Conservation (phyloP, 2,329 filamentous ascomycete species). For the Penicillium olsonii region DNA sequence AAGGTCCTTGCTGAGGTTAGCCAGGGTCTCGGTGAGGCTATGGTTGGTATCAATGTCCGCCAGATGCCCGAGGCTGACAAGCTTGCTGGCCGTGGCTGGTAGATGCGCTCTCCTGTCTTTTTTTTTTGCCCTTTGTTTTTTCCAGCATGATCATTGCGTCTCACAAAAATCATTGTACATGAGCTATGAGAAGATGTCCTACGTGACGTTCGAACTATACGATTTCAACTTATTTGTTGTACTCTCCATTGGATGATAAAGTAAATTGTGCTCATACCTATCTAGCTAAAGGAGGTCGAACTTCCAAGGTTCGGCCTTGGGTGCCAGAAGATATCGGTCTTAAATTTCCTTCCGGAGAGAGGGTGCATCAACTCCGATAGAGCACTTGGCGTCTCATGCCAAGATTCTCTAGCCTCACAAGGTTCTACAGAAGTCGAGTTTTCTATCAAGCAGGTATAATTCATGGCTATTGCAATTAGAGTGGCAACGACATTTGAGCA, state of each 20-base stretch:
- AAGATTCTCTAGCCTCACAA: too few relatives aligned
- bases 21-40: conserved; percentile 90
- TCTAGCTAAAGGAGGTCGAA: too few relatives aligned
- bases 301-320: too few relatives aligned
- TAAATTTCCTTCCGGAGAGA: too few relatives aligned
- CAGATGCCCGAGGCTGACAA: conserved; percentile 77
- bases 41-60: conserved; percentile 91
- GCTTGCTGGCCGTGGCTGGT: conserved; percentile 85
- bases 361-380: too few relatives aligned
- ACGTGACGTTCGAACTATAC: conserved; percentile 13
- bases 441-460: too few relatives aligned
- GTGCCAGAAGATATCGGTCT: too few relatives aligned
- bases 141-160: conserved; percentile 11
- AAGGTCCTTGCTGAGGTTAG: conserved; percentile 85
- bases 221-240: background rate
- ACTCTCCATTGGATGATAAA: background rate
- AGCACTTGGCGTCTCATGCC: too few relatives aligned
- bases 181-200: conserved; percentile 22
- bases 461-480: too few relatives aligned
- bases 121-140: background rate
- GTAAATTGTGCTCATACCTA: too few relatives aligned
- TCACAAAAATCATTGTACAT: conserved; percentile 21
- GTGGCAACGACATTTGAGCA: too few relatives aligned
- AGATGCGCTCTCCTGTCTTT: conserved; percentile 27
- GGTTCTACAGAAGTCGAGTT: too few relatives aligned